phyloP scores from a whole-genome alignment of 352 stramenopile species.

The Phytopythium litorale region DNA sequence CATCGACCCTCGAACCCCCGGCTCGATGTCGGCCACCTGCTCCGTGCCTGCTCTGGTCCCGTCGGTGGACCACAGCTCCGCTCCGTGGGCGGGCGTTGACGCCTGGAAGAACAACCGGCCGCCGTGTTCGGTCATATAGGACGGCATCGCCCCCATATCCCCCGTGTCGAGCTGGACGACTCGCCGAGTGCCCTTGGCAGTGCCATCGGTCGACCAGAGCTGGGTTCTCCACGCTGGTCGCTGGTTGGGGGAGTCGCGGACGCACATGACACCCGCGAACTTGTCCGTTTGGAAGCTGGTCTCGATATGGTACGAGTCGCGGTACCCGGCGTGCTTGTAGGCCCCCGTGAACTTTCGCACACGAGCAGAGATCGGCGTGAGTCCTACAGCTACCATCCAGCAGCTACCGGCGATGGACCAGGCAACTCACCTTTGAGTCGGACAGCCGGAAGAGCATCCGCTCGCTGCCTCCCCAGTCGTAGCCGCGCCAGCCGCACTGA shows the following conservation, averaged over 20 bases:
- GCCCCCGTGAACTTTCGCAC: constrained; percentile 47
- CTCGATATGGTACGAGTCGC: constrained; percentile 61
- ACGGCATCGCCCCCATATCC: constrained; percentile 21
- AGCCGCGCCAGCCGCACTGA: constrained; percentile 85
- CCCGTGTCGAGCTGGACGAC: constrained; percentile 41
- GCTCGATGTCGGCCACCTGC: constrained; percentile 53
- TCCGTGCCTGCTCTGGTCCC: constrained; percentile 46
- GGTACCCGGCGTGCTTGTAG: constrained; percentile 80
- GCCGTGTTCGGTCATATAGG: constrained; percentile 35
- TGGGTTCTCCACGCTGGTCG: constrained; percentile 31
- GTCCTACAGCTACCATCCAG: neutral
- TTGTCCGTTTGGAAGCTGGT: constrained; percentile 33
- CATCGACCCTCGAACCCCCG: constrained; percentile 30
- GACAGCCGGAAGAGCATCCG: constrained; percentile 82
- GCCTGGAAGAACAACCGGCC: constrained; percentile 70
- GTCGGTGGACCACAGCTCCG: constrained; percentile 77
- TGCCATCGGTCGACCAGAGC: constrained; percentile 87
- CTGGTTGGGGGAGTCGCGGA: constrained; percentile 20
- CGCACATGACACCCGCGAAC: constrained; percentile 84
- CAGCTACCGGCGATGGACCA: neutral
- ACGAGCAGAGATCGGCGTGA: neutral
- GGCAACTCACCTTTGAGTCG: constrained; percentile 50
- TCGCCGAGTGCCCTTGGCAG: constrained; percentile 46
- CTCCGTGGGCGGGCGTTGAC: constrained; percentile 35
- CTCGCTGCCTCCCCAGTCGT: constrained; percentile 53